Base-by-base conservation (phyloP, 106 monocot genomes). In the Allium fistulosum region DNA sequence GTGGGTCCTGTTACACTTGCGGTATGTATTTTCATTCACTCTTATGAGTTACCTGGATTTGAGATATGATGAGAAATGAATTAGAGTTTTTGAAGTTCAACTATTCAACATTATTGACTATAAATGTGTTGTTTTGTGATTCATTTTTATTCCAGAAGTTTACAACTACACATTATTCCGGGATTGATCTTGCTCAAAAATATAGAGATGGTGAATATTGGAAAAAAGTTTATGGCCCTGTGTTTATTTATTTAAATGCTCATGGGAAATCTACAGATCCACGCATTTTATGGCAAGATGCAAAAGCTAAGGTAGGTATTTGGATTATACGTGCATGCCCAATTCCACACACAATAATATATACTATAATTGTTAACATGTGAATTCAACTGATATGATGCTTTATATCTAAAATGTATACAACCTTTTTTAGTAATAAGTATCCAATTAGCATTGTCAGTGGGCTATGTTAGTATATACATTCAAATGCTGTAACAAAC, bases 211-310 rank as follows among this genome's bases (percentile, higher is more conserved):
- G 85, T 17, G 92, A 92, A 16, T 73, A 84, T 53, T 92, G 91
- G 91, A 85, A 82, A 50, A 92, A 92, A 61, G 78, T 85, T 15
- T 78, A 82, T 15, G 92, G 92, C 4, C 94, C 94, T 17, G 79
- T 94, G 11, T 83, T 94, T 69, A 79, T 88, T 13, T 91, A 94
- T 53, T 72, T 90, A 14, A 91, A 94, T 72, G 90, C 87, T 15
- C 62, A 59, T 51, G 64, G 37, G 57, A 69, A 62, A 53, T 78
- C 60, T 60, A 51, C 76, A 49, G 80, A 90, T 45, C 80, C 80
- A 18, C 68, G 47, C 48, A 22, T 76, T 49, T 87, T 94, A n/a
- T 94, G 94, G 94, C 81, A 94, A 61, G 91, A 91, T 72, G 94
- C 94, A 51, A 91, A 94, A 73, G 46, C 70, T 56, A 80, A 88